Evolutionary conservation across 2,329 filamentous ascomycete species (phyloP).

Genomic region (Colletotrichum tofieldiae): DNA sequence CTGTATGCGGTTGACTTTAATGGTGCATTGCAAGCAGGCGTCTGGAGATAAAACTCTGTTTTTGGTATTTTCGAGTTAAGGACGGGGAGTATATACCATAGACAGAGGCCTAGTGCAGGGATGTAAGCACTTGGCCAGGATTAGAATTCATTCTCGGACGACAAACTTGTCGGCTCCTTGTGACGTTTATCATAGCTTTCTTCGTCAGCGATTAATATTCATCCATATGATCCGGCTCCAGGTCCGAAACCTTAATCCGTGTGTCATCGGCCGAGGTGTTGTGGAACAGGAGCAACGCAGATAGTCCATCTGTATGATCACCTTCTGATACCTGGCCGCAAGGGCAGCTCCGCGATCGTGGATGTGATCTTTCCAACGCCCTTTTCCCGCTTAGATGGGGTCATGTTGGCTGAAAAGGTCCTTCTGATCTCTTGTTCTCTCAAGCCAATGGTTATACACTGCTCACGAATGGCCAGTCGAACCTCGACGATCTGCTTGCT

Average conservation of each 20-base stretch:
- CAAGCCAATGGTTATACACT: too few relatives aligned
- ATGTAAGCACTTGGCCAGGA: slow-evolving; percentile 5
- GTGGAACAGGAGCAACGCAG: too few relatives aligned
- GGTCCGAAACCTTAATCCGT: too few relatives aligned
- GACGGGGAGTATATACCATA: background rate
- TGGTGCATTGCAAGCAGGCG: slow-evolving; percentile 9
- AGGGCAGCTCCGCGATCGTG: too few relatives aligned
- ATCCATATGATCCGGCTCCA: background rate
- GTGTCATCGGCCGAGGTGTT: too few relatives aligned
- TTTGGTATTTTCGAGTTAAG: background rate
- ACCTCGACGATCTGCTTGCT: too few relatives aligned
- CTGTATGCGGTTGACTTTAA: background rate
- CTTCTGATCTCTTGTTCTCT: too few relatives aligned
- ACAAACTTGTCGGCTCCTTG: background rate
- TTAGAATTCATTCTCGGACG: background rate
- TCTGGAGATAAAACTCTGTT: background rate
- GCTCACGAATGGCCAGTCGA: too few relatives aligned
- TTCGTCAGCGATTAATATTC: background rate
- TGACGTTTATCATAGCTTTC: background rate
- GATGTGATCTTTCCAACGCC: too few relatives aligned
- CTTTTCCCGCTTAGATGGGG: too few relatives aligned
- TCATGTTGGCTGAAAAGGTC: too few relatives aligned
- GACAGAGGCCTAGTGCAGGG: background rate
- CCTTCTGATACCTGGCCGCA: background rate
- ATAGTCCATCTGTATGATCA: too few relatives aligned